phyloP scores from a whole-genome alignment of 495 filamentous ascomycete genomes.

The Daldinia grandis region DNA sequence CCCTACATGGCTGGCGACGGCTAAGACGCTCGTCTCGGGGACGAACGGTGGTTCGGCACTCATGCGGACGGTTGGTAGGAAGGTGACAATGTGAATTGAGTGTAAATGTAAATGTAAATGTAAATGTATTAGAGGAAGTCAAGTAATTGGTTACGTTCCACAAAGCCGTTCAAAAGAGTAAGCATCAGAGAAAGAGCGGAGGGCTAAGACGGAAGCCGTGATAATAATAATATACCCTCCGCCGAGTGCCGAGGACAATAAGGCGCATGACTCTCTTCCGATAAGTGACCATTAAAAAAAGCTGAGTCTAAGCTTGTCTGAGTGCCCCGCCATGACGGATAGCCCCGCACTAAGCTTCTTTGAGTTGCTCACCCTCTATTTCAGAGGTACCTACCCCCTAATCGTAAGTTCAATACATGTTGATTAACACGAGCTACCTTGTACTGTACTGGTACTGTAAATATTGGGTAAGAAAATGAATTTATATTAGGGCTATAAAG shows the following conservation, averaged over 20 bases:
- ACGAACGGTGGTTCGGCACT: conserved; percentile 61
- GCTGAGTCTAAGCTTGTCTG: conserved; percentile 5
- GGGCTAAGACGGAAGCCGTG: background rate
- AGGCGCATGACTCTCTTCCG: conserved; percentile 32
- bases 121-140: conserved; percentile 1
- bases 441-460: too few relatives aligned
- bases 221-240: conserved; percentile 10
- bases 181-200: conserved; percentile 1
- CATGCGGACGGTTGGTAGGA: conserved; percentile 42
- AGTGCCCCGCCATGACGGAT: conserved; percentile 32
- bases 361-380: conserved; percentile 7
- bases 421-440: background rate
- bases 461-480: background rate
- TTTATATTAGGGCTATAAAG: conserved; percentile 1
- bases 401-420: background rate
- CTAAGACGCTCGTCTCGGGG: conserved; percentile 87
- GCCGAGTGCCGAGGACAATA: conserved; percentile 23
- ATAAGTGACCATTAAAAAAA: conserved; percentile 24
- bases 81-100: background rate
- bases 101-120: background rate
- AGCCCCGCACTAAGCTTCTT: conserved; percentile 41
- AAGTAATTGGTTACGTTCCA: conserved; percentile 1
- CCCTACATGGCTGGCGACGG: conserved; percentile 97
- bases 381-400: too few relatives aligned
- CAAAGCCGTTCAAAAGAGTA: conserved; percentile 3